Evolutionary conservation across 345 rosid genomes (phyloP).

Genomic region (Turritis glabra): DNA sequence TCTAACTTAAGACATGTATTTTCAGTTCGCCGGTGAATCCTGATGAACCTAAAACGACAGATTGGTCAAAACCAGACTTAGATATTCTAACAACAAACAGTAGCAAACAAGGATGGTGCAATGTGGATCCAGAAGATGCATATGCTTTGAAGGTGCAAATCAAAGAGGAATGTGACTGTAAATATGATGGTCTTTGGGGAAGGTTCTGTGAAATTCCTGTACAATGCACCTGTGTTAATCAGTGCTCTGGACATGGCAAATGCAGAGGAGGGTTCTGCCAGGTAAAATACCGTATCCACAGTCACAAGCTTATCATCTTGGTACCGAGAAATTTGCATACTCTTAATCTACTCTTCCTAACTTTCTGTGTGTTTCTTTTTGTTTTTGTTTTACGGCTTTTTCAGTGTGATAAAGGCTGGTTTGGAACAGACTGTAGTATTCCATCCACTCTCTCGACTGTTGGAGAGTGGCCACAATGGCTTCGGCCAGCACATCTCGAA

Average conservation of each 20-base stretch:
- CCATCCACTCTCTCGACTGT: slow-evolving; percentile 79
- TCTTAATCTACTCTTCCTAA: background rate
- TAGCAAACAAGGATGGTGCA: slow-evolving; percentile 94
- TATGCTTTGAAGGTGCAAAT: slow-evolving; percentile 57
- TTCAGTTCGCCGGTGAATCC: slow-evolving; percentile 66
- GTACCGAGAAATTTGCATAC: background rate
- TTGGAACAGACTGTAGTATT: slow-evolving; percentile 86
- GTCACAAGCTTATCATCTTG: slow-evolving; percentile 3
- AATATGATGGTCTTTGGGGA: slow-evolving; percentile 88
- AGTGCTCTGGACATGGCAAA: slow-evolving; percentile 85
- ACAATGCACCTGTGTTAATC: slow-evolving; percentile 75
- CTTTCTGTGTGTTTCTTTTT: background rate
- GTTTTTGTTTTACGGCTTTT: background rate
- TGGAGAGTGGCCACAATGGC: slow-evolving; percentile 90
- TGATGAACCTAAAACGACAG: slow-evolving; percentile 59
- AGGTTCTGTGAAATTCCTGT: slow-evolving; percentile 86
- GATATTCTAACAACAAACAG: slow-evolving; percentile 71
- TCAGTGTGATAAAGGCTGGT: slow-evolving; percentile 91
- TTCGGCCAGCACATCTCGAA: slow-evolving; percentile 81
- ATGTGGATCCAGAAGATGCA: slow-evolving; percentile 83
- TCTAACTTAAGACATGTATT: slow-evolving; percentile 13
- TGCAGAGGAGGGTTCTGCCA: slow-evolving; percentile 96
- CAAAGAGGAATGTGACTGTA: slow-evolving; percentile 94
- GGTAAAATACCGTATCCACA: slow-evolving; percentile 43
- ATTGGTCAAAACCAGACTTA: slow-evolving; percentile 81